phyloP scores from a whole-genome alignment of 768 basidiomycete genomes.

The Roridomyces roridus region DNA sequence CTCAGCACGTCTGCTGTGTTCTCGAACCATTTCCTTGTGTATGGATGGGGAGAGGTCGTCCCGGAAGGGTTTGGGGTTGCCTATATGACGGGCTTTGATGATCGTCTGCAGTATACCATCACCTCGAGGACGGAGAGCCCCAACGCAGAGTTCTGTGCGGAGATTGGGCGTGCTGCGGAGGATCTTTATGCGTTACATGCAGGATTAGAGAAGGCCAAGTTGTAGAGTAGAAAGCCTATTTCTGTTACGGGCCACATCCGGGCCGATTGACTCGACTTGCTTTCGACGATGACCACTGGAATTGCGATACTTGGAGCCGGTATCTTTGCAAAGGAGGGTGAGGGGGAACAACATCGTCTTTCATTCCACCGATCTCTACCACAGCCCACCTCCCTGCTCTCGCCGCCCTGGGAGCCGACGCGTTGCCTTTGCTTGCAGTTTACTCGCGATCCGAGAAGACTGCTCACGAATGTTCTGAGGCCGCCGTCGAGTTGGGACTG shows the following conservation, averaged over 20 bases:
- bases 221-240: no score
- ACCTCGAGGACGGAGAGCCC: conserved; percentile 89
- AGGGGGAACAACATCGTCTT: conserved; percentile 35
- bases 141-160: conserved; percentile 73
- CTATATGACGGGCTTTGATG: conserved; percentile 90
- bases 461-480: conserved; percentile 56
- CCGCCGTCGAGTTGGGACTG: conserved; percentile 51
- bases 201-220: conserved; percentile 37
- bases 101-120: conserved; percentile 84
- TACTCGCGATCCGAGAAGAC: conserved; percentile 81
- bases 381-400: conserved; percentile 84
- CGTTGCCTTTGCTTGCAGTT: conserved; percentile 63
- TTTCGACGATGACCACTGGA: conserved; percentile 56
- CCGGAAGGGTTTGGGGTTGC: conserved; percentile 94
- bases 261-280: no score
- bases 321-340: conserved; percentile 78
- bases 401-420: conserved; percentile 51
- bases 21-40: conserved; percentile 81
- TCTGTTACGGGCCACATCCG: no score
- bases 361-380: conserved; percentile 17
- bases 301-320: conserved; percentile 85
- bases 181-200: conserved; percentile 73
- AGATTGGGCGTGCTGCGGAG: conserved; percentile 64
- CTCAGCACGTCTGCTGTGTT: conserved; percentile 90
- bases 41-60: conserved; percentile 97